Evolutionary conservation across 768 basidiomycete species (phyloP).

Genomic region (Pulveroboletus frians): DNA sequence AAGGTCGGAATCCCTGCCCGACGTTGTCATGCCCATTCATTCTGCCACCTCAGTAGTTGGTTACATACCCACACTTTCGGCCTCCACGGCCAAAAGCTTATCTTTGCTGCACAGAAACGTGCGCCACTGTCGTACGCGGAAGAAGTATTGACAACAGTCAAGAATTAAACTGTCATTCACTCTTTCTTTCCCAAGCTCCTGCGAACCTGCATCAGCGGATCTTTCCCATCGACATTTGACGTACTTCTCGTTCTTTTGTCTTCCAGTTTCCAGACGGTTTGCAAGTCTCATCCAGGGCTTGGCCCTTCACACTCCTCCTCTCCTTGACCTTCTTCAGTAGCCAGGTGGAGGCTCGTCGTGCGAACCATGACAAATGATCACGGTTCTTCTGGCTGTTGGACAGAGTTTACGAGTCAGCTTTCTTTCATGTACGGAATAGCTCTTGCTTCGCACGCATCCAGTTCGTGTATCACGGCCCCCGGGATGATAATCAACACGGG

Average conservation of each 20-base stretch:
- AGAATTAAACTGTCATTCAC: conserved; percentile 67
- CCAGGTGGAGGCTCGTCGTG: conserved; percentile 67
- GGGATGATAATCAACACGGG: conserved; percentile 66
- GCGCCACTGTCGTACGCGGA: conserved; percentile 33
- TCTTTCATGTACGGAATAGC: neutral
- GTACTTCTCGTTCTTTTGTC: conserved; percentile 33
- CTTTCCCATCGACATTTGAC: neutral
- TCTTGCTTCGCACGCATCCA: conserved; percentile 54
- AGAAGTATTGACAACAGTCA: conserved; percentile 69
- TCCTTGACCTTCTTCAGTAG: conserved; percentile 56
- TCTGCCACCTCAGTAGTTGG: neutral
- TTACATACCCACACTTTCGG: conserved; percentile 41
- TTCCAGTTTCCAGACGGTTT: conserved; percentile 61
- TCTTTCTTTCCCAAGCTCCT: conserved; percentile 32
- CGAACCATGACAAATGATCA: conserved; percentile 50
- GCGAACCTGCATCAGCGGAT: conserved; percentile 1
- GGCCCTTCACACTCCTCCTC: conserved; percentile 51
- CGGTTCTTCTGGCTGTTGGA: conserved; percentile 37
- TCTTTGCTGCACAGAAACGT: conserved; percentile 68
- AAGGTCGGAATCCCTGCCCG: conserved; percentile 21
- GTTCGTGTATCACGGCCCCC: conserved; percentile 68
- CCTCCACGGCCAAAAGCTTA: conserved; percentile 56
- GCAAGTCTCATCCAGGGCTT: conserved; percentile 60
- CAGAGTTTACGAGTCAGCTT: neutral
- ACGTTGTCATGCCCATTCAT: conserved; percentile 11